These are phyloP conservation scores for Ceratobasidium theobromae DNA, from an alignment of 1,284 basidiomycete species.

Conservation along the genomic window DNA sequence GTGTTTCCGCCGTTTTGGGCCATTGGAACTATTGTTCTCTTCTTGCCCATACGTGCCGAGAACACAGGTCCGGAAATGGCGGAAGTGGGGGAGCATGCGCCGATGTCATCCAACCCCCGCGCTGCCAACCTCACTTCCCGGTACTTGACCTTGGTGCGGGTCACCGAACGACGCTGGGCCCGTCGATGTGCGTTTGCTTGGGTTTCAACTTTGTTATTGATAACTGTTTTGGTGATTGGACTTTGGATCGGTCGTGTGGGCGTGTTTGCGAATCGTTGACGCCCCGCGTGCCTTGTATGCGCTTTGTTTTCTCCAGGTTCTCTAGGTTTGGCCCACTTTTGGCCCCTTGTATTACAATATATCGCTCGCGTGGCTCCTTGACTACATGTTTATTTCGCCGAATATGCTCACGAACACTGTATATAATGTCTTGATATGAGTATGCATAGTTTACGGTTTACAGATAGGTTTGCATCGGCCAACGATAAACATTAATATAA, in stretches of 20 bases:
- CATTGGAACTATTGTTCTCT: slow-evolving; percentile 24
- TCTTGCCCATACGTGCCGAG: background rate
- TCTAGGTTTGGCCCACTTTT: background rate
- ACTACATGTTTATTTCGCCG: background rate
- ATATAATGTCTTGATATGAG: too few relatives aligned
- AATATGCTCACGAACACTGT: too few relatives aligned
- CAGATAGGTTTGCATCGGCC: background rate
- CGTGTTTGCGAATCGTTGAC: background rate
- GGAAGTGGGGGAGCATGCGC: background rate
- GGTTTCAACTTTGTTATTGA: background rate
- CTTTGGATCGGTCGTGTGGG: slow-evolving; percentile 3
- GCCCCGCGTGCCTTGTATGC: too few relatives aligned
- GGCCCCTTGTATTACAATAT: background rate
- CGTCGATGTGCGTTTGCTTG: background rate
- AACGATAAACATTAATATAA: slow-evolving; percentile 19
- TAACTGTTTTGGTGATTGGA: background rate
- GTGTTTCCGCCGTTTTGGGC: slow-evolving; percentile 33
- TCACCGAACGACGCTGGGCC: background rate
- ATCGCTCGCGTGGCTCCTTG: background rate
- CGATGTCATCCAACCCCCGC: too few relatives aligned
- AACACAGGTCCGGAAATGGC: too few relatives aligned
- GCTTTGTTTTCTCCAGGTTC: background rate
- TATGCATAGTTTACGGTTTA: too few relatives aligned
- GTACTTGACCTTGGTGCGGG: background rate
- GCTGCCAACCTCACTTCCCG: too few relatives aligned